phyloP scores from a whole-genome alignment of 2,329 filamentous ascomycete species.

The Colletotrichum tabaci region DNA sequence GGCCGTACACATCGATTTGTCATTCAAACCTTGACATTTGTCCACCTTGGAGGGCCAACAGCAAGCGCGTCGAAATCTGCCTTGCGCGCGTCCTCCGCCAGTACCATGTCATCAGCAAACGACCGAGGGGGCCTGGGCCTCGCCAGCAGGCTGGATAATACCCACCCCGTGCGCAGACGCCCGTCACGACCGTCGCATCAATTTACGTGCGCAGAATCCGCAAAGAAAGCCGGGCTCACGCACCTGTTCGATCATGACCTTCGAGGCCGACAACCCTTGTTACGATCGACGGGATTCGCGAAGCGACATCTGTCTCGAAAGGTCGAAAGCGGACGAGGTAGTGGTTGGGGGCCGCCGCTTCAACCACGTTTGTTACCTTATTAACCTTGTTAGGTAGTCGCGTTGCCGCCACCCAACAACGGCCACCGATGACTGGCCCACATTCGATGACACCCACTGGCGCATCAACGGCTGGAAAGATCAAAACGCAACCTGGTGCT shows the following conservation, averaged over 20 bases:
- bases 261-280: neutral
- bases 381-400: neutral
- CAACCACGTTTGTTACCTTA: neutral
- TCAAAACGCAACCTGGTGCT: neutral
- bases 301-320: neutral
- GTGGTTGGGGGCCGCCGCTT: neutral
- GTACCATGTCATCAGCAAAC: neutral
- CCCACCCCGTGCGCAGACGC: neutral
- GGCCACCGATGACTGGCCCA: neutral
- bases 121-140: neutral
- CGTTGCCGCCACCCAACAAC: neutral
- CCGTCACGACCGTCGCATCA: neutral
- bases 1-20: neutral
- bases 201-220: neutral
- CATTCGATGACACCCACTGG: neutral
- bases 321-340: neutral
- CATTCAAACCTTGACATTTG: neutral
- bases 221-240: neutral
- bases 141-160: neutral
- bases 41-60: neutral
- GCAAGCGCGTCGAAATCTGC: neutral
- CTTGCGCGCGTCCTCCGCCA: neutral
- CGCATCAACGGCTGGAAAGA: neutral
- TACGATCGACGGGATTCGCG: neutral
- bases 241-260: neutral